Evolutionary conservation across 176 grass and related monocot species (phyloP), one percentile per base, ranked within the genome.

Genomic region (Zizania latifolia): DNA sequence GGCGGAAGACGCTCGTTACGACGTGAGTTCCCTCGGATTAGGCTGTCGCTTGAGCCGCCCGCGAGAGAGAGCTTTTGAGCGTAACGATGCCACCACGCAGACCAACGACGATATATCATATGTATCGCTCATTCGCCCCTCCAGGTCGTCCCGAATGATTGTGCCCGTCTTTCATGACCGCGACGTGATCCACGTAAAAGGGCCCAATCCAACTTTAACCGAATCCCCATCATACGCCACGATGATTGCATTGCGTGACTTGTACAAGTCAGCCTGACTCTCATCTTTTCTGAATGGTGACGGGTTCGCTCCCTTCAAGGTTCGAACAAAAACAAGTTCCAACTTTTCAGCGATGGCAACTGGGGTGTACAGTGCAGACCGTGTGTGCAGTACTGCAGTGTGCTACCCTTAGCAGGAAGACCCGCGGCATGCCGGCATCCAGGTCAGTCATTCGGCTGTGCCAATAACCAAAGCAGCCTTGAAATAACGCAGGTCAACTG

Each of bases 1-100:
- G 23, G 62, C 62, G 19, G 23, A 6, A 6, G 17, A 2, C 16
- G 16, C 30, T 65, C 70, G 74, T 50, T 37, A 37, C 21, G 23
- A 19, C 55, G n/a, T 2, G 65, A 70, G 55, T 70, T 53, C 73
- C 12, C 81, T 62, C 62, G 12, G 65, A 83, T 78, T 65, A 44
- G 29, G 82, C 16, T 85, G 82, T 78, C 75, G 66, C 68, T 79
- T 85, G 37, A 24, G 57, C 58, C 28, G 23, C 13, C 43, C 50
- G 74, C 57, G 19, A 35, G 10, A n/a, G n/a, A n/a, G n/a, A 17
- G 17, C 82, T 85, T 78, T 84, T 2, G 13, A 12, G 51, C 10
- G 13, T 45, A 58, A 39, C 75, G 75, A 46, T 67, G 43, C 19
- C 34, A 10, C 48, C 22, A 31, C 26, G 30, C 19, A 8, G 4